Conservation (phyloP, 2,329 filamentous ascomycete species). For the Ophiocordyceps australis region DNA sequence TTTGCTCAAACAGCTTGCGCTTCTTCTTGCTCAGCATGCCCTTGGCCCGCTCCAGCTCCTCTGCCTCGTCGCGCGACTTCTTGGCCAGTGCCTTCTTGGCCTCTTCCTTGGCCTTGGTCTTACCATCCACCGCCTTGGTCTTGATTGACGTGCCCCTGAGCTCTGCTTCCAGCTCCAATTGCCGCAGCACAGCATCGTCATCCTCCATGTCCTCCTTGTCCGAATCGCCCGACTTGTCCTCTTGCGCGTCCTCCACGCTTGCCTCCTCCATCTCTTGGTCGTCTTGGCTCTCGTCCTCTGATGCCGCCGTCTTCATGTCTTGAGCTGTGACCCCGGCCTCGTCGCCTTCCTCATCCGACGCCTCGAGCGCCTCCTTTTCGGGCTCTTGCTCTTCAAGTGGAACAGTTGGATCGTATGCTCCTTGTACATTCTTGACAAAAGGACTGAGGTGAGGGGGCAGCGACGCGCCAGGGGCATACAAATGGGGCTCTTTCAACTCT, state of each 20-base stretch:
- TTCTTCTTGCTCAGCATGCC: constrained; percentile 99
- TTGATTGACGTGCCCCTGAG: constrained; percentile 49
- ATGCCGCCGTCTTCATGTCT: constrained; percentile 39
- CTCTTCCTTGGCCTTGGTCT: constrained; percentile 48
- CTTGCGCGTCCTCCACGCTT: constrained; percentile 25
- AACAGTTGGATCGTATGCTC: constrained; percentile 80
- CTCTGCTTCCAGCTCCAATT: constrained; percentile 86
- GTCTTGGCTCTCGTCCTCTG: constrained; percentile 29
- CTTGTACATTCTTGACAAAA: constrained; percentile 75
- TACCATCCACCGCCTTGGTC: constrained; percentile 25
- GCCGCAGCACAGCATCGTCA: constrained; percentile 53
- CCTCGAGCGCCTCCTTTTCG: constrained; percentile 65
- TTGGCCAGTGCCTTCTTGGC: constrained; percentile 50
- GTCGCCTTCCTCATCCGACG: constrained; percentile 35
- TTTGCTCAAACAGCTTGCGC: constrained; percentile 92
- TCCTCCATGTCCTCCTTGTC: constrained; percentile 18
- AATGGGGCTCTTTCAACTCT: constrained; percentile 67
- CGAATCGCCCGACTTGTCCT: constrained; percentile 23
- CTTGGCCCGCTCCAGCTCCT: constrained; percentile 83
- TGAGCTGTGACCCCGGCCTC: constrained; percentile 60
- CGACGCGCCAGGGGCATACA: constrained; percentile 78
- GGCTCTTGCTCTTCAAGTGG: constrained; percentile 76
- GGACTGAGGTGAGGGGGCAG: constrained; percentile 90
- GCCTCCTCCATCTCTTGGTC: constrained; percentile 21
- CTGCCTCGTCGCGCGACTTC: constrained; percentile 58